Conservation (phyloP, 805 yeast species). For the Yarrowia porcina region DNA sequence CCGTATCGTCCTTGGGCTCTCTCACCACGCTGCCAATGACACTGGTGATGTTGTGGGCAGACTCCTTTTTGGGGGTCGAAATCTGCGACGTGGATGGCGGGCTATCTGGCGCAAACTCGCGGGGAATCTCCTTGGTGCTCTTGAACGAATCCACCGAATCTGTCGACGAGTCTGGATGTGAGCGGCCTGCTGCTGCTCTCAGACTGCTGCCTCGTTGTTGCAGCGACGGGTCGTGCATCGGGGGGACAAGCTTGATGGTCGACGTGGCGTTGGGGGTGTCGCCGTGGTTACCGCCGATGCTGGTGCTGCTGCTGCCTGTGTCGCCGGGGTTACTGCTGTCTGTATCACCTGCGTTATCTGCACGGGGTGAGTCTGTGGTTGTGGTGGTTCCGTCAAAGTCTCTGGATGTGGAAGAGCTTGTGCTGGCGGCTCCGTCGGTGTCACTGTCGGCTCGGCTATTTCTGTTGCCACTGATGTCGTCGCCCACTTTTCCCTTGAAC, state of each 20-base stretch:
- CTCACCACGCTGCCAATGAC: neutral
- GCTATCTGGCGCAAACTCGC: slow-evolving; percentile 6
- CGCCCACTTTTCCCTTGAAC: neutral
- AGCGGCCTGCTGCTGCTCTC: neutral
- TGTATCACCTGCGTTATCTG: neutral
- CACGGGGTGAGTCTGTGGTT: too few species aligned
- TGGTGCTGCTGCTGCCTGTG: neutral
- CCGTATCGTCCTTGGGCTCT: neutral
- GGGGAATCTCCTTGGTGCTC: slow-evolving; percentile 12
- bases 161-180: slow-evolving; percentile 1
- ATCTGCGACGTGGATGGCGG: neutral
- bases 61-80: neutral
- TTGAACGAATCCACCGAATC: slow-evolving; percentile 19
- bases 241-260: neutral
- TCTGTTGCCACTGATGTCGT: neutral
- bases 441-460: too few species aligned
- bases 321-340: neutral
- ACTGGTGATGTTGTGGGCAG: neutral
- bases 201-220: neutral
- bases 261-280: neutral
- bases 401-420: too few species aligned
- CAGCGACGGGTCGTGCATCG: neutral
- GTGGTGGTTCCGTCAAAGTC: too few species aligned
- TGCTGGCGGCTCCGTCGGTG: too few species aligned
- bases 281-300: neutral